phyloP scores from a whole-genome alignment of 225 moss, liverwort and hornwort species.

The Sphagnum contortum region DNA sequence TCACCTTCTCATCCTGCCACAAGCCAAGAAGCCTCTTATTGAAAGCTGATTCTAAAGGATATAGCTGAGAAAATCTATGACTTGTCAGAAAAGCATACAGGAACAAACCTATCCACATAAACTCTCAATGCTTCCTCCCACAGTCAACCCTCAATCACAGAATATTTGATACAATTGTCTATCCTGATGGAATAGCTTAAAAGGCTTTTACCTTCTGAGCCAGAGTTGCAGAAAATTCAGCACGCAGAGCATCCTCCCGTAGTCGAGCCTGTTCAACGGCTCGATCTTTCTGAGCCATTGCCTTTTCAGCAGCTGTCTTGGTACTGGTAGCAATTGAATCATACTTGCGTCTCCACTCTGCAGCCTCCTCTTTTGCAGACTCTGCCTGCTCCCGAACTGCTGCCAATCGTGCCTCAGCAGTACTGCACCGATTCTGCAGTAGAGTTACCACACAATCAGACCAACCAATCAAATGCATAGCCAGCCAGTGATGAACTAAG shows the following conservation, averaged over 20 bases:
- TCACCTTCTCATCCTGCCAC: conserved; percentile 61
- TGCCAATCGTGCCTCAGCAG: conserved; percentile 87
- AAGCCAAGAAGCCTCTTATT: not conserved
- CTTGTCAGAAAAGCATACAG: too few relatives aligned
- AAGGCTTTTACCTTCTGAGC: conserved; percentile 50
- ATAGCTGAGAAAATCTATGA: too few relatives aligned
- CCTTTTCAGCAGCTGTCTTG: conserved; percentile 56
- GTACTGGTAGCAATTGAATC: conserved; percentile 49
- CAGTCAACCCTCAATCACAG: too few relatives aligned
- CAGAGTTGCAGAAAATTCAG: conserved; percentile 48
- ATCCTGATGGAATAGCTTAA: too few relatives aligned
- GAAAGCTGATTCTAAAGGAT: too few relatives aligned
- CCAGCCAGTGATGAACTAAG: not conserved
- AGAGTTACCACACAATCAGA: not conserved
- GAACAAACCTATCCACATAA: too few relatives aligned
- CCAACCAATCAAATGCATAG: not conserved
- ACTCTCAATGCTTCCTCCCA: too few relatives aligned
- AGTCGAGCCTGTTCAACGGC: conserved; percentile 63
- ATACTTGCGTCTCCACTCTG: conserved; percentile 79
- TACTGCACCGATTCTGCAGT: conserved; percentile 63
- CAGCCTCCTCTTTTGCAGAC: conserved; percentile 73
- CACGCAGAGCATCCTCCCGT: conserved; percentile 72
- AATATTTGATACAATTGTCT: too few relatives aligned
- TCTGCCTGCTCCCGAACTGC: conserved; percentile 76
- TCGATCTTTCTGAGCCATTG: conserved; percentile 56